Evolutionary conservation across 2,329 filamentous ascomycete genomes (phyloP).

Genomic region (Epichloe gansuensis): DNA sequence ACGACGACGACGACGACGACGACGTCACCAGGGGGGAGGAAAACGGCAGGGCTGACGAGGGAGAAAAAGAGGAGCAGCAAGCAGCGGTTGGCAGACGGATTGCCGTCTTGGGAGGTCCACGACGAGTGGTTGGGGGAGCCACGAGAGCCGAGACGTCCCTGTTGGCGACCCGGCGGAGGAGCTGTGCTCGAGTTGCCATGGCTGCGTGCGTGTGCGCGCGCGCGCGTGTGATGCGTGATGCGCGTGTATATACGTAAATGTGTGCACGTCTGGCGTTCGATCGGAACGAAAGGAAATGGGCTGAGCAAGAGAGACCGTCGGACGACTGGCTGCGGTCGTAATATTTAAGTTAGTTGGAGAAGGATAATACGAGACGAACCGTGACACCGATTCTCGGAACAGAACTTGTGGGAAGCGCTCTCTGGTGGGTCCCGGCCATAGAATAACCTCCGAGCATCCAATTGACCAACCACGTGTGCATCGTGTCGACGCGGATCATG

Average conservation of each 20-base stretch:
- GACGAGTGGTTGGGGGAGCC: background rate
- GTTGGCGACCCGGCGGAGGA: conserved; percentile 3
- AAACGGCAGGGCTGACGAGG: background rate
- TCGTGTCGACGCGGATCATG: no score
- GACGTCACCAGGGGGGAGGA: conserved; percentile 15
- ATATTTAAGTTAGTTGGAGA: no score
- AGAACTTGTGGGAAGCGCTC: background rate
- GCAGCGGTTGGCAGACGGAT: background rate
- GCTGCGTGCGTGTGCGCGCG: background rate
- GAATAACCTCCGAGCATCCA: conserved; percentile 1
- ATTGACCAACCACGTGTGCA: background rate
- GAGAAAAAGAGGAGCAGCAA: background rate
- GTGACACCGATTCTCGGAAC: background rate
- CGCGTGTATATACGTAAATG: background rate
- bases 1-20: conserved; percentile 6
- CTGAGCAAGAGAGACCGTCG: background rate
- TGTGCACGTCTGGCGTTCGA: background rate
- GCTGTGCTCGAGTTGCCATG: conserved; percentile 5
- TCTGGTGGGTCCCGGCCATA: background rate
- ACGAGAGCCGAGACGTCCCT: conserved; percentile 2
- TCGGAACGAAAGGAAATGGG: background rate
- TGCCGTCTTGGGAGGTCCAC: background rate
- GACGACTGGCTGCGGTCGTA: background rate
- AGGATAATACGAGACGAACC: background rate
- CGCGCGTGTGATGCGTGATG: background rate